Percentiles rank a stretch among this genome's conserved stretches.
Conservation (phyloP, 192 early-diverging fungal species). For the Coemansia sp. region DNA sequence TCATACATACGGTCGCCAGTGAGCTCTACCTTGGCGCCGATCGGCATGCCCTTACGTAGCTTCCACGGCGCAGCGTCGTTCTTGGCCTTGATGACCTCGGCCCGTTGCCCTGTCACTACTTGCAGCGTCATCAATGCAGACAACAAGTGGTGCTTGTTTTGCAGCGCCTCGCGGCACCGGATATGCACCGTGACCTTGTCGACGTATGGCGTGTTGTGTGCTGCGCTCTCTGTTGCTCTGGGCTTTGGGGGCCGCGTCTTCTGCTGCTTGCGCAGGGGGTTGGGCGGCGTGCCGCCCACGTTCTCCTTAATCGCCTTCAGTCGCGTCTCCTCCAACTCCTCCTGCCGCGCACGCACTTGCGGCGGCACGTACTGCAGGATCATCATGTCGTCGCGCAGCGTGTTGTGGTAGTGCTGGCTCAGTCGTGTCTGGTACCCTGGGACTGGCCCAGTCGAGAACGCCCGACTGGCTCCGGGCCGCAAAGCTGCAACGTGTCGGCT, state of each 20-base stretch:
- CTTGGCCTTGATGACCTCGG: slow-evolving; percentile 78
- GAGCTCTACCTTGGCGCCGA: slow-evolving; percentile 79
- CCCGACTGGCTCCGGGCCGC: slow-evolving; percentile 4
- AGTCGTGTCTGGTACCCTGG: slow-evolving; percentile 58
- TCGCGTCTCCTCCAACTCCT: slow-evolving; percentile 28
- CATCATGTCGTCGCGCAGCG: slow-evolving; percentile 73
- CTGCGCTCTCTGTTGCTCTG: slow-evolving; percentile 58
- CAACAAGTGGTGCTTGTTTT: slow-evolving; percentile 86
- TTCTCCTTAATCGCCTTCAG: slow-evolving; percentile 27
- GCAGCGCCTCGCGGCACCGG: slow-evolving; percentile 80
- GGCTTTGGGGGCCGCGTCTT: slow-evolving; percentile 53
- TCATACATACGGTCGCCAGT: slow-evolving; percentile 84
- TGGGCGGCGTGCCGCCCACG: slow-evolving; percentile 45
- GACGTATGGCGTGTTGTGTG: slow-evolving; percentile 66
- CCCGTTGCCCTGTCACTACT: slow-evolving; percentile 76
- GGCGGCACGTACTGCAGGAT: slow-evolving; percentile 72
- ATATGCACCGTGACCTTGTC: slow-evolving; percentile 78
- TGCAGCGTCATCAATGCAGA: slow-evolving; percentile 90
- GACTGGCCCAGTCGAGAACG: slow-evolving; percentile 22
- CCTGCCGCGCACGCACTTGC: slow-evolving; percentile 35
- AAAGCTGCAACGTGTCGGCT: slow-evolving; percentile 17
- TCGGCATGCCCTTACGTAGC: slow-evolving; percentile 89
- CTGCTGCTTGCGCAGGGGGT: slow-evolving; percentile 49
- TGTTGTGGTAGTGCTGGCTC: slow-evolving; percentile 69
- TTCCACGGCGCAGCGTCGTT: slow-evolving; percentile 78